Conservation (phyloP, 345 rosid species). For the Durio zibethinus region DNA sequence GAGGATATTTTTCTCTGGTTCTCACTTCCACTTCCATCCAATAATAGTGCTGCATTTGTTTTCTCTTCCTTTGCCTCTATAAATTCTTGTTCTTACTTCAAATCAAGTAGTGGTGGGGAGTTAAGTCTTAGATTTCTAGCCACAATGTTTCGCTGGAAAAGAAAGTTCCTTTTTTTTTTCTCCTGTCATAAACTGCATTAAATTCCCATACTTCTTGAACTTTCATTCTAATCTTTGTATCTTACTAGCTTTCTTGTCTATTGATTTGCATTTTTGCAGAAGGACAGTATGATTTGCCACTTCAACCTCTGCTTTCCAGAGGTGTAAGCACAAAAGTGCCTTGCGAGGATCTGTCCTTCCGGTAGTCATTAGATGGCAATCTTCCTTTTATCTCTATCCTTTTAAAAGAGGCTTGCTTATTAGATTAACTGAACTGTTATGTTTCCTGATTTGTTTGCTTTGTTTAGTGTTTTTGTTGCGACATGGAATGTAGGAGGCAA, state of each 20-base stretch:
- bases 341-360: conserved; percentile 44
- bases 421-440: not conserved
- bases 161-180: conserved; percentile 12
- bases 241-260: not conserved
- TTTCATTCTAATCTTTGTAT: conserved; percentile 7
- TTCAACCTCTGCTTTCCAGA: conserved; percentile 42
- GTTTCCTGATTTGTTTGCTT: not conserved
- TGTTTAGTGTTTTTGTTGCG: conserved; percentile 74
- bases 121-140: conserved; percentile 21
- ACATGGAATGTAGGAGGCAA: conserved; percentile 99
- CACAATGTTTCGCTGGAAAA: conserved; percentile 20
- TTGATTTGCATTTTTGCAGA: conserved; percentile 36
- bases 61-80: not conserved
- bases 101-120: conserved; percentile 13
- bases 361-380: conserved; percentile 35
- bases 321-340: conserved; percentile 38
- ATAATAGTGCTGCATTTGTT: not conserved
- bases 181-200: not conserved
- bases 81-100: conserved; percentile 8
- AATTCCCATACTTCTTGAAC: not conserved
- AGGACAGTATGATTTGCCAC: conserved; percentile 37
- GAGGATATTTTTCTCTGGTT: conserved; percentile 10
- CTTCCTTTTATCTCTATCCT: not conserved
- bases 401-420: not conserved
- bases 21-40: not conserved